phyloP scores from a whole-genome alignment of 2,329 filamentous ascomycete species.

The Rutstroemia sp. region DNA sequence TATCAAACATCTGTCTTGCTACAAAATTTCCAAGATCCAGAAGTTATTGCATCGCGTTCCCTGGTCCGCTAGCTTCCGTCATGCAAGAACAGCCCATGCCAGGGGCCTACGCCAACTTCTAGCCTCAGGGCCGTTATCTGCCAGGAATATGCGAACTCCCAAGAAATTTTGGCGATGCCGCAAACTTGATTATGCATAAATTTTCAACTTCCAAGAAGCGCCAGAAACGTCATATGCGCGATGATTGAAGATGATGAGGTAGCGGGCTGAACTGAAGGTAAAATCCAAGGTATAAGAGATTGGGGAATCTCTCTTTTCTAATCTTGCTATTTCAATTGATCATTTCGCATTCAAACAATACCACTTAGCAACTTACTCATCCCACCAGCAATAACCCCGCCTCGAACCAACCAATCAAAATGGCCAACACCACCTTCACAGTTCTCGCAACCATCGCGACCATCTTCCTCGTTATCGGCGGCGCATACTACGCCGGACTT shows the following conservation, averaged over 20 bases:
- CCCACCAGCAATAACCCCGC: no score
- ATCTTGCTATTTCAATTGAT: no score
- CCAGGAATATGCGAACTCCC: neutral
- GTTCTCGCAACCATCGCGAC: slow-evolving; percentile 28
- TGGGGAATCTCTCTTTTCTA: neutral
- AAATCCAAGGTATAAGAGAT: neutral
- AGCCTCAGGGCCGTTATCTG: neutral
- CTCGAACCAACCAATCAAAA: neutral
- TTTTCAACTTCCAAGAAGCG: slow-evolving; percentile 2
- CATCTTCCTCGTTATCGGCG: slow-evolving; percentile 27
- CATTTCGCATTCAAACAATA: no score
- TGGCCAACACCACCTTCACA: slow-evolving; percentile 20
- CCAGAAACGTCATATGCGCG: slow-evolving; percentile 2
- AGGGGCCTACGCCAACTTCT: no score
- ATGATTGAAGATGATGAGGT: neutral
- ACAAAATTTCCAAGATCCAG: no score
- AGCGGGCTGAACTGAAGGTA: neutral
- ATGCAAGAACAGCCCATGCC: no score
- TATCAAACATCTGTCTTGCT: no score
- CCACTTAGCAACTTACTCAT: no score
- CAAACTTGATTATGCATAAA: slow-evolving; percentile 2
- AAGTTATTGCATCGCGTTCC: no score
- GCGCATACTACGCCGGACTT: slow-evolving; percentile 33
- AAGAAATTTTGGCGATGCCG: neutral
- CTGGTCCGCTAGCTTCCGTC: no score